These are phyloP conservation scores for Elsinoe necatrix DNA, from an alignment of 2,329 filamentous ascomycete species.

Conservation along the genomic window DNA sequence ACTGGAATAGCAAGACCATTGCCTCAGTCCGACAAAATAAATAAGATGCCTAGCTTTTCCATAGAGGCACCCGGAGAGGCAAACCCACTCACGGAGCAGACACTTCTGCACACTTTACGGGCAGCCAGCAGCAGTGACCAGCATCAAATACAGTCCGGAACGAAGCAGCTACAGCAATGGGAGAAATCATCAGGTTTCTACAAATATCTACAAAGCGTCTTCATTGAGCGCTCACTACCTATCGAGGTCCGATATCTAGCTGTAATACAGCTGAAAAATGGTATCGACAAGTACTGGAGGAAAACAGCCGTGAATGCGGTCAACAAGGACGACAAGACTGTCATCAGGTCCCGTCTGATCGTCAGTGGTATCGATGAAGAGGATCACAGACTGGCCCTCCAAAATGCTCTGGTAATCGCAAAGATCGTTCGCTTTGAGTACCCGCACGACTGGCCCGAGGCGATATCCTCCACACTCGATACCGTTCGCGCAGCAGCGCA, in stretches of 20 bases:
- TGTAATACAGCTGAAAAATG: slow-evolving; percentile 92
- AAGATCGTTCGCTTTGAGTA: slow-evolving; percentile 88
- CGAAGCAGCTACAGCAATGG: slow-evolving; percentile 46
- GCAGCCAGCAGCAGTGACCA: slow-evolving; percentile 41
- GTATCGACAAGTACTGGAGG: slow-evolving; percentile 91
- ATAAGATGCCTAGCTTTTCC: slow-evolving; percentile 24
- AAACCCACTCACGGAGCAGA: slow-evolving; percentile 45
- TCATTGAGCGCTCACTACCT: slow-evolving; percentile 69
- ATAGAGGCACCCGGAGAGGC: slow-evolving; percentile 77
- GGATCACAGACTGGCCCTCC: slow-evolving; percentile 66
- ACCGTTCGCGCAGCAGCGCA: slow-evolving; percentile 52
- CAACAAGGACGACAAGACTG: slow-evolving; percentile 60
- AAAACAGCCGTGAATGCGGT: slow-evolving; percentile 63
- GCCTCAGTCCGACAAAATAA: background rate
- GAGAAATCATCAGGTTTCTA: slow-evolving; percentile 42
- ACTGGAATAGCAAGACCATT: background rate
- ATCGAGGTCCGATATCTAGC: slow-evolving; percentile 76
- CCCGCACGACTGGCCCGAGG: slow-evolving; percentile 67
- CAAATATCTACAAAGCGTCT: slow-evolving; percentile 52
- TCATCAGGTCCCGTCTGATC: slow-evolving; percentile 67
- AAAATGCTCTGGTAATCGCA: slow-evolving; percentile 79
- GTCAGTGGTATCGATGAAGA: slow-evolving; percentile 69
- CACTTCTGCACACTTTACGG: slow-evolving; percentile 41
- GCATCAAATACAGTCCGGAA: slow-evolving; percentile 43
- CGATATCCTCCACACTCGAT: slow-evolving; percentile 47